A percentile compares a stretch with the other conserved stretches of the same genome.
Evolutionary conservation across 1,139 yeast genomes (phyloP).

Genomic region (Diutina siamensis): DNA sequence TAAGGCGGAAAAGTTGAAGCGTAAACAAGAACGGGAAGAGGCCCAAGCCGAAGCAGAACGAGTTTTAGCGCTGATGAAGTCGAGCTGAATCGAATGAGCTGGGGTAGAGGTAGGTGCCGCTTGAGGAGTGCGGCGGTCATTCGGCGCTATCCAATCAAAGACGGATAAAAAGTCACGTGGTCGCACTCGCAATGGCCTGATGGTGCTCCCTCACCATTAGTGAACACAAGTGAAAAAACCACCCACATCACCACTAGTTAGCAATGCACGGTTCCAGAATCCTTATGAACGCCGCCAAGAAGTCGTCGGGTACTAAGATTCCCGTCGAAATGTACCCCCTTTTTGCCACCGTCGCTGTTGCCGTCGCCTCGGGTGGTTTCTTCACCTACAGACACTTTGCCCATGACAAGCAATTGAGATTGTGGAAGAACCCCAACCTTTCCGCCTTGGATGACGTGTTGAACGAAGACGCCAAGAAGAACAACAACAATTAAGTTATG

Average conservation of each 20-base stretch:
- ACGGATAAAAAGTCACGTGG: not conserved
- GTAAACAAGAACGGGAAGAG: constrained; percentile 29
- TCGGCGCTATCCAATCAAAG: too few species aligned
- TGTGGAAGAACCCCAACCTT: constrained; percentile 55
- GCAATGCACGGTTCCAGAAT: constrained; percentile 47
- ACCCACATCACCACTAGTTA: not conserved
- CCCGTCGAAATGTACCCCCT: constrained; percentile 78
- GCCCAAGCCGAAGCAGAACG: not conserved
- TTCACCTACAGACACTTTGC: constrained; percentile 67
- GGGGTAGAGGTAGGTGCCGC: too few species aligned
- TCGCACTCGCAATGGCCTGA: not conserved
- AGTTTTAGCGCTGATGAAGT: not conserved
- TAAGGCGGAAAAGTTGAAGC: constrained; percentile 51
- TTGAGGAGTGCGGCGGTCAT: too few species aligned
- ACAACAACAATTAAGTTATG: constrained; percentile 16
- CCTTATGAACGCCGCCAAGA: constrained; percentile 40
- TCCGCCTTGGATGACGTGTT: constrained; percentile 48
- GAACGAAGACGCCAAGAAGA: constrained; percentile 30
- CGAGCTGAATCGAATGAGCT: too few species aligned
- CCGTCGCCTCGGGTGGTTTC: constrained; percentile 51
- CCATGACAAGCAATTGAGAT: constrained; percentile 55
- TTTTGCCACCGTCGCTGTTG: constrained; percentile 49
- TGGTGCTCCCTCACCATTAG: not conserved
- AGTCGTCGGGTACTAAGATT: constrained; percentile 21
- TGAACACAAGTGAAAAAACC: not conserved